Evolutionary conservation across 768 basidiomycete genomes (phyloP).

Genomic region (Gyrodon lividus): DNA sequence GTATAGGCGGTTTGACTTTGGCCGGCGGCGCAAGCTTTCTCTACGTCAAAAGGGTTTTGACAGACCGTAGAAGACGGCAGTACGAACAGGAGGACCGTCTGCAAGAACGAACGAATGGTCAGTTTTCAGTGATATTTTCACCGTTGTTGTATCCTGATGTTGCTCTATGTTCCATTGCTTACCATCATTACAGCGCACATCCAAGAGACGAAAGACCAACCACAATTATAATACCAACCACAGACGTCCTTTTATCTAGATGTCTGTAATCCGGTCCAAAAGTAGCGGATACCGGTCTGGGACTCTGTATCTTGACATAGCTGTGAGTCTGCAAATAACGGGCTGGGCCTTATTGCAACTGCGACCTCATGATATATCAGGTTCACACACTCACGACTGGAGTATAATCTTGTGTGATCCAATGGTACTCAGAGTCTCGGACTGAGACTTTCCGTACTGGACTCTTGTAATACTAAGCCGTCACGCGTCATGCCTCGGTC

Average conservation of each 20-base stretch:
- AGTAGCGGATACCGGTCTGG: no score
- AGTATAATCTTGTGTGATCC: no score
- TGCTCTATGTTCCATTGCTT: background rate
- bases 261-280: no score
- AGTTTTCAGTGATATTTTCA: background rate
- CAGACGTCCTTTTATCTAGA: background rate
- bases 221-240: background rate
- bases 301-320: no score
- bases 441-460: no score
- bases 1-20: conserved; percentile 28
- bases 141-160: conserved; percentile 11
- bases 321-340: no score
- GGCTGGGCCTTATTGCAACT: no score
- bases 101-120: conserved; percentile 9
- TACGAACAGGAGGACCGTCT: conserved; percentile 18
- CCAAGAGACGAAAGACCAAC: conserved; percentile 7
- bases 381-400: no score
- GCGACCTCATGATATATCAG: no score
- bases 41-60: conserved; percentile 30
- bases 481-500: background rate
- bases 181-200: conserved; percentile 1
- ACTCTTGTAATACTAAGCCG: no score
- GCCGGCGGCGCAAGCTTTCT: conserved; percentile 30
- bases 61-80: conserved; percentile 23
- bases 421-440: no score